Conservation (phyloP, 1,139 yeast species). For the Citeromyces hawaiiensis region DNA sequence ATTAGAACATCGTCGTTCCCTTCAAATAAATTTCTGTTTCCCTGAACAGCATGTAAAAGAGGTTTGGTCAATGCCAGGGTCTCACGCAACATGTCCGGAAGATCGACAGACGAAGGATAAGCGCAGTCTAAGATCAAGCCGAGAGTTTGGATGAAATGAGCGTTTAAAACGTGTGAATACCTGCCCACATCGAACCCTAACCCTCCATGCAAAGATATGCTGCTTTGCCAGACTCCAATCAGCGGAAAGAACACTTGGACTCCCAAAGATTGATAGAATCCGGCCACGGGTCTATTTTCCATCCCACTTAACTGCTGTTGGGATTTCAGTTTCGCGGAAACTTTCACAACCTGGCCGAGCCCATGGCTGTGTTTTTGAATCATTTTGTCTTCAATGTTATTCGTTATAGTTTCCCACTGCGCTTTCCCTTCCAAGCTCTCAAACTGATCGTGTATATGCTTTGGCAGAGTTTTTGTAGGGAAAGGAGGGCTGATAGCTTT, state of each 20-base stretch:
- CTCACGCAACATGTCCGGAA: slow-evolving; percentile 47
- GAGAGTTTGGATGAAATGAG: slow-evolving; percentile 49
- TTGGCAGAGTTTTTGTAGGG: slow-evolving; percentile 34
- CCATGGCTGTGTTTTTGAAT: slow-evolving; percentile 3
- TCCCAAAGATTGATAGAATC: slow-evolving; percentile 33
- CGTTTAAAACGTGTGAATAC: slow-evolving; percentile 38
- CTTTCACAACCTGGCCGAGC: slow-evolving; percentile 33
- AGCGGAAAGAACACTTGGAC: slow-evolving; percentile 41
- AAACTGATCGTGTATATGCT: slow-evolving; percentile 26
- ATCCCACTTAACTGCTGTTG: slow-evolving; percentile 7
- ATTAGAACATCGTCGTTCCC: slow-evolving; percentile 11
- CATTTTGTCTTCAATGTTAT: slow-evolving; percentile 3
- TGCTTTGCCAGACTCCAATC: slow-evolving; percentile 34
- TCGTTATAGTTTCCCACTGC: slow-evolving; percentile 21
- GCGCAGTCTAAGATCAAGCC: slow-evolving; percentile 43
- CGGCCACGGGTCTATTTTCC: slow-evolving; percentile 13
- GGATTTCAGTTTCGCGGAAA: slow-evolving; percentile 26
- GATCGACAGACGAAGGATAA: slow-evolving; percentile 34
- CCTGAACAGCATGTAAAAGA: background rate
- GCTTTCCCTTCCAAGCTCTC: slow-evolving; percentile 13
- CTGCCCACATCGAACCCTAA: slow-evolving; percentile 32
- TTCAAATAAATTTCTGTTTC: slow-evolving; percentile 1
- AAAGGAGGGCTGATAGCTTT: slow-evolving; percentile 15
- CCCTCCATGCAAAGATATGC: slow-evolving; percentile 6
- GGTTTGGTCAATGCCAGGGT: slow-evolving; percentile 22